Evolutionary conservation across 805 yeast genomes (phyloP), one percentile per base, ranked within the genome.

Genomic region (Millerozyma acaciae): DNA sequence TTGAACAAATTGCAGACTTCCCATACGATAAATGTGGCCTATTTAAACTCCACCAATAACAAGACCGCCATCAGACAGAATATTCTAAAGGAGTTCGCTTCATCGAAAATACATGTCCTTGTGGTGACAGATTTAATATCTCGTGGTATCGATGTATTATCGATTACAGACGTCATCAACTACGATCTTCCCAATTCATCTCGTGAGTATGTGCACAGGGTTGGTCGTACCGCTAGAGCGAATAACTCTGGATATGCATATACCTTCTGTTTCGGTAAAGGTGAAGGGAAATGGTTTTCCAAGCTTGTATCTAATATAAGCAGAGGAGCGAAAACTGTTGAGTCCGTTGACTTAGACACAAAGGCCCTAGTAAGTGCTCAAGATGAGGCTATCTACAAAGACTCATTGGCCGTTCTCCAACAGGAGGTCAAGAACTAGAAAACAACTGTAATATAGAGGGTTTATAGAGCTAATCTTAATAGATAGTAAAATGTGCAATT

Each of bases 221-320:
- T 88, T 24, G 99, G 99, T 25, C 80, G 99, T 65, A 89, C 97
- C 0, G 97, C 97, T 2, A 78, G 99, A 62, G 99, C 98, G 2
- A 80, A 83, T 32, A 75, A 78, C 21, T 33, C 44, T 1, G 99
- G 99, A 53, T 62, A 65, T 22, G 95, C 96, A 0, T 74, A 79
- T 53, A 83, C 78, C 29, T 55, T 90, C 16, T 67, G 80, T n/a
- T 68, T 78, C 38, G 94, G 95, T 18, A 76, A 75, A 34, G 89
- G 88, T 33, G 97, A 93, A 47, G 68, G 65, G 32, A 78, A 70
- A 44, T 83, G 85, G 82, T 70, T 71, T 39, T 65, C 65, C 32
- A 70, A 58, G 34, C 47, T 72, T 19, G 68, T 68, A 47, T 60
- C 61, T 28, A 78, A 73, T 26, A 71, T 84, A 24, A 76, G 76